Percentiles rank a stretch among this genome's conserved stretches.
Conservation (phyloP, 1,284 basidiomycete genomes). For the Salmacisia buchloeana region DNA sequence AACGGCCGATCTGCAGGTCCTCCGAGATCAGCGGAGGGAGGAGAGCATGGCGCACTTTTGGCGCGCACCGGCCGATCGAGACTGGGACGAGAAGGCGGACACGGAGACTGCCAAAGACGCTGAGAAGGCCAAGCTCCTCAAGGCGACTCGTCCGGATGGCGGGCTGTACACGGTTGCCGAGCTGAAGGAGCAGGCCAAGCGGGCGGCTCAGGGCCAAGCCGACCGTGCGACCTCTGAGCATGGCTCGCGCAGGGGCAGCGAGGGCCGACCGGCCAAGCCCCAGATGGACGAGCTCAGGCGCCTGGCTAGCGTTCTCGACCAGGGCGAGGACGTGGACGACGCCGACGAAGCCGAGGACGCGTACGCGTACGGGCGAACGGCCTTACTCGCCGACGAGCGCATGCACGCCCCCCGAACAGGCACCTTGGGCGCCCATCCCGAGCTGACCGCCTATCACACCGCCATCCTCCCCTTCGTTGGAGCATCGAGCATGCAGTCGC, state of each 20-base stretch:
- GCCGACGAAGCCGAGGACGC: conserved; percentile 19
- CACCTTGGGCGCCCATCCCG: conserved; percentile 16
- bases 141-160: conserved; percentile 17
- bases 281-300: not conserved
- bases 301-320: conserved; percentile 7
- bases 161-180: conserved; percentile 22
- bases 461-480: not conserved
- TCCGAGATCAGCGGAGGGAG: conserved; percentile 22
- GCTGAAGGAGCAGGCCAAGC: conserved; percentile 9
- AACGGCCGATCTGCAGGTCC: conserved; percentile 14
- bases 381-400: conserved; percentile 5
- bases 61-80: conserved; percentile 13
- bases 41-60: conserved; percentile 23
- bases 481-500: conserved; percentile 2
- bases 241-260: not conserved
- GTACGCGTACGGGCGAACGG: conserved; percentile 16
- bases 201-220: too few species aligned
- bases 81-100: conserved; percentile 9
- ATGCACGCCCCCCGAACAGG: not conserved
- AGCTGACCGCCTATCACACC: conserved; percentile 22
- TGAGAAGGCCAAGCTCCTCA: conserved; percentile 9
- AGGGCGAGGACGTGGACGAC: conserved; percentile 15
- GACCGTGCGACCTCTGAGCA: too few species aligned
- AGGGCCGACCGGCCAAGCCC: not conserved
- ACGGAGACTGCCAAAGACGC: not conserved